These are phyloP conservation scores for Polygonum maritimum DNA, from an alignment of 148 eudicot species.

Conservation along the genomic window DNA sequence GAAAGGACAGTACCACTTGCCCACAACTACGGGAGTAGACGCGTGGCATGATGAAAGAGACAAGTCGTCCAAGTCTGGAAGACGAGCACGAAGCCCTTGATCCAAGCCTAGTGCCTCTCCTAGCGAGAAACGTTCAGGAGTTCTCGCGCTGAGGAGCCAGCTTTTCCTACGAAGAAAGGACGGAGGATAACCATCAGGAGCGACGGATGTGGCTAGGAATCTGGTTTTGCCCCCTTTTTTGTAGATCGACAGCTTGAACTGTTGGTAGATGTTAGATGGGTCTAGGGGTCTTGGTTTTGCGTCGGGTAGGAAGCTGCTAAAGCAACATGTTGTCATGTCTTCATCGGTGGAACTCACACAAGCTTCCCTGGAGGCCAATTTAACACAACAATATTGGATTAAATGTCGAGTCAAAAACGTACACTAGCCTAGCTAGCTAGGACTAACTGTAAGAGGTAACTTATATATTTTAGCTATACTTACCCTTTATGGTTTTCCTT, in stretches of 20 bases:
- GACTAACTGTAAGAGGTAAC: background rate
- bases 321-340: conserved; percentile 31
- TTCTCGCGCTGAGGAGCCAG: conserved; percentile 22
- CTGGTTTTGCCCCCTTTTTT: background rate
- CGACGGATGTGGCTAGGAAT: conserved; percentile 31
- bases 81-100: conserved; percentile 17
- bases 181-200: conserved; percentile 45
- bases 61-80: conserved; percentile 25
- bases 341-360: conserved; percentile 35
- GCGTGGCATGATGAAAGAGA: conserved; percentile 13
- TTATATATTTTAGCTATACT: background rate
- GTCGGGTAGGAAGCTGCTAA: background rate
- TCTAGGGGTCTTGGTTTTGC: conserved; percentile 12
- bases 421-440: background rate
- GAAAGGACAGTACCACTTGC: conserved; percentile 63
- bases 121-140: conserved; percentile 19
- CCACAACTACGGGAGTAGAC: conserved; percentile 28
- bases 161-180: conserved; percentile 23
- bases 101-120: conserved; percentile 25
- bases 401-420: background rate
- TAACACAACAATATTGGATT: background rate
- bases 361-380: conserved; percentile 10
- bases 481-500: conserved; percentile 20
- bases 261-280: conserved; percentile 35
- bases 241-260: conserved; percentile 25